Evolutionary conservation across 2,329 filamentous ascomycete genomes (phyloP).

Genomic region (Penicillium brevicompactum): DNA sequence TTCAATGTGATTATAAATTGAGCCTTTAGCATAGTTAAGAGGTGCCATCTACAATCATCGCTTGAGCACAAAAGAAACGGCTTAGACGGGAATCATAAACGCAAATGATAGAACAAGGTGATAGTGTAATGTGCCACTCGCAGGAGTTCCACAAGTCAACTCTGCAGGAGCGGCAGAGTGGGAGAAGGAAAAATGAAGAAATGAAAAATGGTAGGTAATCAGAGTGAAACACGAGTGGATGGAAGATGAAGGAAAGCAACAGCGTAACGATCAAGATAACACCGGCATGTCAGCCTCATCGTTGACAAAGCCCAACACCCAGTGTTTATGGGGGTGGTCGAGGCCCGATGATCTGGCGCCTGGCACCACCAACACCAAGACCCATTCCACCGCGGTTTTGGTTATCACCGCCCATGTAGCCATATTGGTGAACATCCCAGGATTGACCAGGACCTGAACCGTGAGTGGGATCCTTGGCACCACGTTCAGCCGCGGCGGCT

Average conservation of each 20-base stretch:
- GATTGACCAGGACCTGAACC: slow-evolving; percentile 52
- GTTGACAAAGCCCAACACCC: neutral
- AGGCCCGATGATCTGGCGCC: slow-evolving; percentile 66
- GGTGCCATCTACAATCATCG: slow-evolving; percentile 13
- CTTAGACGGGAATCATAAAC: slow-evolving; percentile 13
- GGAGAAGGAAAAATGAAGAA: neutral
- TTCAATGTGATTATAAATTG: too few species aligned
- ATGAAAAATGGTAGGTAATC: neutral
- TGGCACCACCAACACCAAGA: slow-evolving; percentile 56
- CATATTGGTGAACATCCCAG: slow-evolving; percentile 68
- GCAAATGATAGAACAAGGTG: slow-evolving; percentile 5
- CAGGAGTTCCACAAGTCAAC: neutral
- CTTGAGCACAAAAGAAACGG: neutral
- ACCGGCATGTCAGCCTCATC: too few species aligned
- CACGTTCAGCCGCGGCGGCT: slow-evolving; percentile 48
- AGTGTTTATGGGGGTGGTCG: slow-evolving; percentile 48
- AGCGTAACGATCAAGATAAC: neutral
- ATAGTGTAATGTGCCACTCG: neutral
- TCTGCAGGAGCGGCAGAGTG: neutral
- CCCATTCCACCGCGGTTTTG: slow-evolving; percentile 58
- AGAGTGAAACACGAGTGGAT: neutral
- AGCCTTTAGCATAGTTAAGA: neutral
- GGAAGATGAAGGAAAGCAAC: neutral
- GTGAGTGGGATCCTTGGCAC: slow-evolving; percentile 43
- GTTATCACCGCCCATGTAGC: slow-evolving; percentile 63